These are phyloP conservation scores for Niveomyces coronatus DNA, from an alignment of 2,329 filamentous ascomycete genomes.

Conservation along the genomic window DNA sequence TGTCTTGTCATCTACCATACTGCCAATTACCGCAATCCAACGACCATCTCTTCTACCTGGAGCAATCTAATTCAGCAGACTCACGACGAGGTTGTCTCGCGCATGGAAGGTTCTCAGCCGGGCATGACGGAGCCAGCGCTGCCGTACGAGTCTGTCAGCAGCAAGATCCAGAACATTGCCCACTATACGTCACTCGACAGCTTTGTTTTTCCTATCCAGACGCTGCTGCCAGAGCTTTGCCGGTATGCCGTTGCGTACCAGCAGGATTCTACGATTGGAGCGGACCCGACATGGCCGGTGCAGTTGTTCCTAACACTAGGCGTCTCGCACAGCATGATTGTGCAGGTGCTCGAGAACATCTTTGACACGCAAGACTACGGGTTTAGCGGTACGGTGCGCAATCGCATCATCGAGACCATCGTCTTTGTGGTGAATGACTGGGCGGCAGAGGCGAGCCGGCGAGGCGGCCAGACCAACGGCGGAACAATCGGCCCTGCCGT, in stretches of 20 bases:
- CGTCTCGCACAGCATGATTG: constrained; percentile 46
- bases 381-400: constrained; percentile 41
- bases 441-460: constrained; percentile 38
- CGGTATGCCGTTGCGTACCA: constrained; percentile 49
- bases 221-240: constrained; percentile 52
- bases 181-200: constrained; percentile 55
- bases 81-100: constrained; percentile 45
- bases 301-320: constrained; percentile 45
- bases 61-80: constrained; percentile 65
- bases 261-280: constrained; percentile 47
- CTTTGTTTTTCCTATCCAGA: constrained; percentile 53
- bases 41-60: constrained; percentile 80
- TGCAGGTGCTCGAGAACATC: constrained; percentile 44
- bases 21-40: constrained; percentile 80
- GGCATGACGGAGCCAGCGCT: constrained; percentile 32
- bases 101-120: constrained; percentile 31
- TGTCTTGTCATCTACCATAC: constrained; percentile 87
- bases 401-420: constrained; percentile 45
- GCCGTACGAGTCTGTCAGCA: constrained; percentile 62
- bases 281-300: constrained; percentile 47
- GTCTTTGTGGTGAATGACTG: constrained; percentile 37
- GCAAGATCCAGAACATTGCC: constrained; percentile 53
- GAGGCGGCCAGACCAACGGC: constrained; percentile 31
- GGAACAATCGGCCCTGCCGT: constrained; percentile 33
- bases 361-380: constrained; percentile 50